Evolutionary conservation across 2,329 filamentous ascomycete species (phyloP), one percentile per base, ranked within the genome.

Genomic region (Venturia oleaginea): DNA sequence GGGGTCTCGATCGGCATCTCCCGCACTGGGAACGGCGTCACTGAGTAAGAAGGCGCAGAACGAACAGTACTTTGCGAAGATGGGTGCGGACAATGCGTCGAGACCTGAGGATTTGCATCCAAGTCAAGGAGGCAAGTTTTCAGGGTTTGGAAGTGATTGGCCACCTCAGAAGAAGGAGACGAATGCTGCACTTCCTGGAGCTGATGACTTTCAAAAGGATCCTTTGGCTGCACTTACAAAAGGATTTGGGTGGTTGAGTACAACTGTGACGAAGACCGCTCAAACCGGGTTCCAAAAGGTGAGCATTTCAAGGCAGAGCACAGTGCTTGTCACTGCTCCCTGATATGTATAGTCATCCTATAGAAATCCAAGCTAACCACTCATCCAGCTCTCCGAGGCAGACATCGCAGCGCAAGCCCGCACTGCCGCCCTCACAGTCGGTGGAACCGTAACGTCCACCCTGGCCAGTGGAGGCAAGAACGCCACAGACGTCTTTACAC

Each of bases 231-330:
- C 93, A 19, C 76, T 99, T 70, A 91, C 87, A 34, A 97, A 96
- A 77, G 90, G 93, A 0, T 95, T 97, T 71, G 93, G 93, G 10
- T 97, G 94, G 92, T 91, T 97, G 72, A 85, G 91, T 22, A 89
- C 86, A 40, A 92, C 91, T 15, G 91, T 97, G 51, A 87, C 86
- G 32, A 96, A 94, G 81, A 90, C 90, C 68, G 94, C 92, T 43
- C 95, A 96, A 80, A 90, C 86, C 19, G 88, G 92, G 34, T 91
- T 94, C 67, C 89, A 91, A 72, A 90, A 92, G 84, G 89, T 92
- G 81, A 67, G 81, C 71, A 22, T 57, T 17, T 54, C 19, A 24
- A 24, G 11, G 19, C 17, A 55, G 48, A 51, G 2, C 7, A 27
- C 6, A 24, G 17, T 22, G 43, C 43, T 51, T 22, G 22, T n/a